phyloP scores from a whole-genome alignment of 208 protist genomes.

The Crithidia sp. region DNA sequence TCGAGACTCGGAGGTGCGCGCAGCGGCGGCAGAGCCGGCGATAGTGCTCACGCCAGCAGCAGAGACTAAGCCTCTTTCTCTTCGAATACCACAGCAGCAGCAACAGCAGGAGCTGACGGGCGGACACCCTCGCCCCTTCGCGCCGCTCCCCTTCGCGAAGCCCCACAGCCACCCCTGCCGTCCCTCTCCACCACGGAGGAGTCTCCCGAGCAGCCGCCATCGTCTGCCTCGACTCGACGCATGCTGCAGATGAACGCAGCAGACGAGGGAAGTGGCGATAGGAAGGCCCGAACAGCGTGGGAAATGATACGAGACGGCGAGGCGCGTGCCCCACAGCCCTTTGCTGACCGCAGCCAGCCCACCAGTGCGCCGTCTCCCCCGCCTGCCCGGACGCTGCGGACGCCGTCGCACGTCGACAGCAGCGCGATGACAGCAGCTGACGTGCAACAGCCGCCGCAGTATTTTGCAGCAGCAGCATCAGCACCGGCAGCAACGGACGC shows the following conservation, averaged over 20 bases:
- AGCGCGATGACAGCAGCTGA: no score
- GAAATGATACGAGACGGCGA: constrained; percentile 11
- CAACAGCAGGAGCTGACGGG: neutral
- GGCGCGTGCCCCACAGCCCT: neutral
- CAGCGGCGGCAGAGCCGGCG: neutral
- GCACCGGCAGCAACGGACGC: no score
- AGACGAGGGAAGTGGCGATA: neutral
- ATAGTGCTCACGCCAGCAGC: constrained; percentile 4
- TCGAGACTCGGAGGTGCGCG: neutral
- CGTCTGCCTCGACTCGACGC: neutral
- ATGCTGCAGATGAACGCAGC: neutral
- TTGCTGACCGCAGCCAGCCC: no score
- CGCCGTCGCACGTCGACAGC: no score
- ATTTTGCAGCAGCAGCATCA: no score
- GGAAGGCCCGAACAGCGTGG: constrained; percentile 2
- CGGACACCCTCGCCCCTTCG: constrained; percentile 30
- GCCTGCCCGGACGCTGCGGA: no score
- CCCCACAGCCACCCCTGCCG: constrained; percentile 14
- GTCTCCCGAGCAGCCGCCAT: no score
- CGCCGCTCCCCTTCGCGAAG: constrained; percentile 8
- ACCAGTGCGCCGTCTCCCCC: no score
- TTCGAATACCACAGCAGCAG: neutral
- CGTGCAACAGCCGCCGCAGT: no score
- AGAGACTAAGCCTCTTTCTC: neutral
- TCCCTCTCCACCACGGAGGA: neutral